phyloP scores from a whole-genome alignment of 345 rosid species.

The Citrus unshiu region DNA sequence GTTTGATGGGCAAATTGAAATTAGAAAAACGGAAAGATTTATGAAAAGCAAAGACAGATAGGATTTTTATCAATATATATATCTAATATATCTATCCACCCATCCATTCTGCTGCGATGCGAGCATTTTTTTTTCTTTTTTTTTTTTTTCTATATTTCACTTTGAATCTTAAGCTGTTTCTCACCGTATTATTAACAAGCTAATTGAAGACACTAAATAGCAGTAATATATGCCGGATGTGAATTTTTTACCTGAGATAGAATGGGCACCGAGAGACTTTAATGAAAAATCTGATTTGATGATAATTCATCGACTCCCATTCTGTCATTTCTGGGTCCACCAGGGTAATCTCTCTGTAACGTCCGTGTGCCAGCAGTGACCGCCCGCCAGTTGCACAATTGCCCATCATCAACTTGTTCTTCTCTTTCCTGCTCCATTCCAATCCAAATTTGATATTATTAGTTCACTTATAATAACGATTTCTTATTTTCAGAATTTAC shows the following conservation, averaged over 20 bases:
- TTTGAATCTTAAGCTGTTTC: background rate
- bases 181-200: background rate
- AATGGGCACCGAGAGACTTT: too few relatives aligned
- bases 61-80: too few relatives aligned
- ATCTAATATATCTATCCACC: too few relatives aligned
- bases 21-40: too few relatives aligned
- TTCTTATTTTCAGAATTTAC: background rate
- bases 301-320: too few relatives aligned
- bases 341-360: background rate
- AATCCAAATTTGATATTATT: background rate
- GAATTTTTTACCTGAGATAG: too few relatives aligned
- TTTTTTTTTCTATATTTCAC: background rate
- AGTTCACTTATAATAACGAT: too few relatives aligned
- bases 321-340: constrained; percentile 1
- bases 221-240: too few relatives aligned
- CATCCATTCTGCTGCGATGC: background rate
- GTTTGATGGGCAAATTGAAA: background rate
- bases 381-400: background rate
- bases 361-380: background rate
- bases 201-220: too few relatives aligned
- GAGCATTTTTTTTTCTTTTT: too few relatives aligned
- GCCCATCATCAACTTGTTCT: background rate
- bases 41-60: too few relatives aligned
- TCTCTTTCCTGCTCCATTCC: background rate
- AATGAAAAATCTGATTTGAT: background rate